Evolutionary conservation across 2,329 filamentous ascomycete species (phyloP), one percentile per base, ranked within the genome.

Genomic region (Periglandula ipomoeae): DNA sequence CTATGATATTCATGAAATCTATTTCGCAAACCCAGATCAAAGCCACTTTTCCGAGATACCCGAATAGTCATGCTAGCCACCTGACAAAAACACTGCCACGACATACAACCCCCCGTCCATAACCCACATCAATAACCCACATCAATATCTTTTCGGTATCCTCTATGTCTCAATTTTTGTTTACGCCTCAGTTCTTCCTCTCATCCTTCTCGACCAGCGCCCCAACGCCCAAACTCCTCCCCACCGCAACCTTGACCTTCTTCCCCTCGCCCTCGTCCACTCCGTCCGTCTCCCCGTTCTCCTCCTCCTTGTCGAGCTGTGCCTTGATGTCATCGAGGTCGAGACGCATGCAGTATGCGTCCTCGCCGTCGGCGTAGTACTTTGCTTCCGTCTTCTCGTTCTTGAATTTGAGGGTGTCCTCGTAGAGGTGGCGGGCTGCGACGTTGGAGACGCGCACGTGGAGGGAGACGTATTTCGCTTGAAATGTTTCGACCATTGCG

Each of bases 281-380:
- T 9, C 55, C 59, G n/a, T 57, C 58, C 6, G 56, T 59, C 23
- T 62, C 73, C 58, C 75, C 74, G 58, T 74, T 61, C 49, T 53
- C 58, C 13, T 54, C 53, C 17, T 56, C 59, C 17, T 53, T 52
- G 13, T 56, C 54, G 47, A 72, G 60, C 61, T 71, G 69, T 50
- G 72, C 70, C 53, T 72, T 66, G 63, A 86, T 74, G 56, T 75
- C 72, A 51, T 78, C 71, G 39, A 98, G 76, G 61, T 97, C 85
- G 65, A 95, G 86, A 54, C 83, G 84, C 93, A 98, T 98, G 63
- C 82, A 87, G 65, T 83, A 95, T 34, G 93, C 93, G 71, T 98
- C 89, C 72, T 98, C 93, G 52, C 91, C 91, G 66, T 98, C 93
- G 50, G 93, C 93, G 65, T 98, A 98, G 78, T 95, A 95, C 70